These are phyloP conservation scores for Butyriboletus loyo DNA, from an alignment of 768 basidiomycete genomes.

Conservation along the genomic window DNA sequence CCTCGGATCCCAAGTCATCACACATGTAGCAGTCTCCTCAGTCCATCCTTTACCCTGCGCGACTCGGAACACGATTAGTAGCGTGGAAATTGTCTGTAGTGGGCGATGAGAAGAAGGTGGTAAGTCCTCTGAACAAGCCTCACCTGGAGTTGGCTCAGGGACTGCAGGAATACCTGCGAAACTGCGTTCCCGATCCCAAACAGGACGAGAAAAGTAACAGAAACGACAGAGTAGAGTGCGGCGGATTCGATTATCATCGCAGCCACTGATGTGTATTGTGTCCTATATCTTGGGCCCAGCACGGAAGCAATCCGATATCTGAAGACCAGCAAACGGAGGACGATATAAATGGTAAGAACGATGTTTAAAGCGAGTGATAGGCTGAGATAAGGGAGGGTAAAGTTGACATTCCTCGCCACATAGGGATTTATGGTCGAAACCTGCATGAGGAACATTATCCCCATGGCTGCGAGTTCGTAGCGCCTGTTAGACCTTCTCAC, in stretches of 20 bases:
- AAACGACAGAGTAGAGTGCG: slow-evolving; percentile 26
- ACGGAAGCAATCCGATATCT: slow-evolving; percentile 9
- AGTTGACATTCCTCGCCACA: slow-evolving; percentile 9
- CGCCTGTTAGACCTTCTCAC: background rate
- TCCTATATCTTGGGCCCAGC: slow-evolving; percentile 24
- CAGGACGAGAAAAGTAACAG: slow-evolving; percentile 30
- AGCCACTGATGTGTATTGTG: slow-evolving; percentile 30
- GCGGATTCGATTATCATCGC: slow-evolving; percentile 38
- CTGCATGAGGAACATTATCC: slow-evolving; percentile 9
- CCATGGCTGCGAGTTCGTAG: background rate
- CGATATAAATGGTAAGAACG: slow-evolving; percentile 32
- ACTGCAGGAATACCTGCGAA: slow-evolving; percentile 30
- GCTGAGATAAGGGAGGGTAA: slow-evolving; percentile 22
- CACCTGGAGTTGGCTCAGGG: slow-evolving; percentile 30
- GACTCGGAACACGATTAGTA: slow-evolving; percentile 9
- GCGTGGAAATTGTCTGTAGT: slow-evolving; percentile 2
- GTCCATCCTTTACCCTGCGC: slow-evolving; percentile 9
- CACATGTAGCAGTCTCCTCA: background rate
- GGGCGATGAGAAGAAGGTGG: background rate
- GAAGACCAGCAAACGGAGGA: slow-evolving; percentile 23
- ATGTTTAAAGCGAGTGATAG: slow-evolving; percentile 33
- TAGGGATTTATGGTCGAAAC: slow-evolving; percentile 12
- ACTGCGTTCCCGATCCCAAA: slow-evolving; percentile 21
- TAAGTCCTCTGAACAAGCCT: background rate
- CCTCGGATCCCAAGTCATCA: background rate